Conservation (phyloP, 2,329 filamentous ascomycete species). For the Zasmidium citrigriseum region DNA sequence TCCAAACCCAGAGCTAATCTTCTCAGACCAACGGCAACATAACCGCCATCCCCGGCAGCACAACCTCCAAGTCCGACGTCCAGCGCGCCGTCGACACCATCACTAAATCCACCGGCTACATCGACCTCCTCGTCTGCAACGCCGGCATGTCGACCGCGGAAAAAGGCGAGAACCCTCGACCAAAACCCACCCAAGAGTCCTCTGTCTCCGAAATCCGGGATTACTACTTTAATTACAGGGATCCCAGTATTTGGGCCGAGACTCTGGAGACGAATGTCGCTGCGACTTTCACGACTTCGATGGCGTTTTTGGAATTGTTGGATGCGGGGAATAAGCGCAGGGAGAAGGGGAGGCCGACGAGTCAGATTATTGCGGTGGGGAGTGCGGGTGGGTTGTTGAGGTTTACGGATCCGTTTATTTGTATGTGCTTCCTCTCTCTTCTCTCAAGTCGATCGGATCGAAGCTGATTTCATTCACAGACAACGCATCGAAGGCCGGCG, state of each 20-base stretch:
- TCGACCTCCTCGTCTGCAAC: constrained; percentile 56
- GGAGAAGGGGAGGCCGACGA: constrained; percentile 39
- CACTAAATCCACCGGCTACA: constrained; percentile 44
- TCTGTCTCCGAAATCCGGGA: constrained; percentile 32
- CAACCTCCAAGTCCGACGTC: constrained; percentile 45
- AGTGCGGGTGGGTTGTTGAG: constrained; percentile 39
- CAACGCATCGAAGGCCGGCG: constrained; percentile 45
- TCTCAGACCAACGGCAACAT: constrained; percentile 37
- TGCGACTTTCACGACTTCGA: constrained; percentile 46
- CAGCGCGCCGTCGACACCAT: constrained; percentile 44
- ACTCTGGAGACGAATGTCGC: constrained; percentile 48
- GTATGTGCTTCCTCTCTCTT: background rate
- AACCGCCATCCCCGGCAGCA: constrained; percentile 45
- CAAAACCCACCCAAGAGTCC: constrained; percentile 37
- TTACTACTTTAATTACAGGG: constrained; percentile 45
- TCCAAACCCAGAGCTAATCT: background rate
- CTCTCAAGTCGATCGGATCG: background rate
- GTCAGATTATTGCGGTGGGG: constrained; percentile 50
- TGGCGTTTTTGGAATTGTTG: constrained; percentile 48
- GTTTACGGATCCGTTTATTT: constrained; percentile 8
- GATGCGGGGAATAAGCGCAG: constrained; percentile 47
- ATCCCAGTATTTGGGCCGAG: constrained; percentile 45
- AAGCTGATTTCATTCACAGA: background rate
- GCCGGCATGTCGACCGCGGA: constrained; percentile 43
- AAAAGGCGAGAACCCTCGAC: constrained; percentile 38